phyloP scores from a whole-genome alignment of 2,329 filamentous ascomycete genomes.

The Claviceps purpurea region DNA sequence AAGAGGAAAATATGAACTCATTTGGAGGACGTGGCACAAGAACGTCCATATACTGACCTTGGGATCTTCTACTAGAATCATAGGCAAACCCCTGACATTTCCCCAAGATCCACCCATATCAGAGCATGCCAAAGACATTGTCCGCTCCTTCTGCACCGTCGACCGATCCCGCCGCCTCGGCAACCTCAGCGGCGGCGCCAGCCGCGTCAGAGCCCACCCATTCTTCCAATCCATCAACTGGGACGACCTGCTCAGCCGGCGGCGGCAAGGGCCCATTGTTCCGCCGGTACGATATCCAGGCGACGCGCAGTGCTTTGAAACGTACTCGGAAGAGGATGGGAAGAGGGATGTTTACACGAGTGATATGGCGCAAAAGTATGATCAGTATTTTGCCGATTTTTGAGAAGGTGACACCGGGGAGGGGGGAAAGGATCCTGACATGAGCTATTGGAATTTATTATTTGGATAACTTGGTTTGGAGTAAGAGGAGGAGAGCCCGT shows the following conservation, averaged over 20 bases:
- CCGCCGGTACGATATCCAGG: slow-evolving; percentile 60
- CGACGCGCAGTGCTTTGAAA: slow-evolving; percentile 70
- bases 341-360: slow-evolving; percentile 53
- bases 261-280: slow-evolving; percentile 55
- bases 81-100: slow-evolving; percentile 64
- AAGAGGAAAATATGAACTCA: not conserved
- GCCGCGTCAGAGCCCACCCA: slow-evolving; percentile 58
- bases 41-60: not conserved
- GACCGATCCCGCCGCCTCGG: slow-evolving; percentile 67
- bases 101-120: slow-evolving; percentile 54
- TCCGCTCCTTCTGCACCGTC: slow-evolving; percentile 62
- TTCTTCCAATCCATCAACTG: slow-evolving; percentile 66
- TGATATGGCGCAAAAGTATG: slow-evolving; percentile 56
- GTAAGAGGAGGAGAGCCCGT: too few species aligned
- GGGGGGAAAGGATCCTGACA: too few species aligned
- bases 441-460: too few species aligned
- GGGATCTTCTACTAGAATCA: slow-evolving; percentile 43
- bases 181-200: slow-evolving; percentile 63
- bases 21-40: too few species aligned
- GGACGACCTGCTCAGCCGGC: slow-evolving; percentile 55
- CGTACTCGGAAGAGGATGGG: slow-evolving; percentile 65
- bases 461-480: too few species aligned
- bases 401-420: slow-evolving; percentile 19
- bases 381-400: slow-evolving; percentile 59
- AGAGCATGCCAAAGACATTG: slow-evolving; percentile 57